Conservation (phyloP, 805 yeast genomes). For the Wickerhamomyces rabaulensis region DNA sequence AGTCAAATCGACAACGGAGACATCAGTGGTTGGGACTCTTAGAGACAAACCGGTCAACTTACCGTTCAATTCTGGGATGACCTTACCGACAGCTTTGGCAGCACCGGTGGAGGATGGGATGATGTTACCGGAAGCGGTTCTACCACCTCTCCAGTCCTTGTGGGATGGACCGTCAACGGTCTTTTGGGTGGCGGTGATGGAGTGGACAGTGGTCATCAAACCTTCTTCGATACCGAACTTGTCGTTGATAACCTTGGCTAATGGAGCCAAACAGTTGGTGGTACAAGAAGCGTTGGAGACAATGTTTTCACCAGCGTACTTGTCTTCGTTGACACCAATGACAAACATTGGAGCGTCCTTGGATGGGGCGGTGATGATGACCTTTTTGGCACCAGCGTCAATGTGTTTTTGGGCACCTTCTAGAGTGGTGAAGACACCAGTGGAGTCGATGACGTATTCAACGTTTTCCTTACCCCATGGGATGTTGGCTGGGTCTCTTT, state of each 20-base stretch:
- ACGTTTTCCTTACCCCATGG: conserved; percentile 65
- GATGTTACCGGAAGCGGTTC: conserved; percentile 72
- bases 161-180: conserved; percentile 75
- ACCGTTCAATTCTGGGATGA: conserved; percentile 66
- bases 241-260: conserved; percentile 65
- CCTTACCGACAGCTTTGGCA: conserved; percentile 73
- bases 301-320: conserved; percentile 53
- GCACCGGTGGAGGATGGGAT: conserved; percentile 76
- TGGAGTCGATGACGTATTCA: conserved; percentile 64
- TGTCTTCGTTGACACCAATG: conserved; percentile 61
- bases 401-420: conserved; percentile 66
- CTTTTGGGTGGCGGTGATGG: conserved; percentile 69
- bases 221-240: conserved; percentile 66
- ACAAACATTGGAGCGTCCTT: conserved; percentile 71
- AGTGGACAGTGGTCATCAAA: conserved; percentile 71
- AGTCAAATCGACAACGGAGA: conserved; percentile 67
- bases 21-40: conserved; percentile 72
- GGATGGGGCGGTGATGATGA: conserved; percentile 68
- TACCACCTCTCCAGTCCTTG: conserved; percentile 80
- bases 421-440: conserved; percentile 64
- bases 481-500: conserved; percentile 60
- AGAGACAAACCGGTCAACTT: conserved; percentile 70
- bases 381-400: conserved; percentile 72
- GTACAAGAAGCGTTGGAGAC: conserved; percentile 72
- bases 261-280: conserved; percentile 71